phyloP scores from a whole-genome alignment of 345 rosid genomes.

The Bretschneidera sinensis region DNA sequence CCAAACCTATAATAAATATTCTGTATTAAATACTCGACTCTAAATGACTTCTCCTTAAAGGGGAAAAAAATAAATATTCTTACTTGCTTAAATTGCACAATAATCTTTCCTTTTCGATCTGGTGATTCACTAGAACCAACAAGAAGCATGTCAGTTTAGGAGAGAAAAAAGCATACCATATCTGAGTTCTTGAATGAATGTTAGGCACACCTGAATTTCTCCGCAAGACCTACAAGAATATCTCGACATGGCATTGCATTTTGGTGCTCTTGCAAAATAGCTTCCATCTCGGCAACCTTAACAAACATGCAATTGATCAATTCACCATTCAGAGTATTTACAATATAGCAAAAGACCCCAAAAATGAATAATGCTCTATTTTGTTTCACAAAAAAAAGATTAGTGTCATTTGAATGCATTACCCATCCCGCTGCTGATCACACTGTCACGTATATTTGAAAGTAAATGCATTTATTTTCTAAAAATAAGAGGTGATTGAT shows the following conservation, averaged over 20 bases:
- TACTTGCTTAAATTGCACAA: constrained; percentile 96
- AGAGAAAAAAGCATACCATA: constrained; percentile 4
- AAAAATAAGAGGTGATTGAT: neutral
- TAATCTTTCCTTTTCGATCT: constrained; percentile 75
- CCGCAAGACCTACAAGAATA: constrained; percentile 75
- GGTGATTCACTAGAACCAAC: constrained; percentile 57
- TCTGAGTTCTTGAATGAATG: constrained; percentile 6
- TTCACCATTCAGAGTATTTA: neutral
- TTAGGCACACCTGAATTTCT: constrained; percentile 70
- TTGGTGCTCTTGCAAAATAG: constrained; percentile 71
- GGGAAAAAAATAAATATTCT: constrained; percentile 16
- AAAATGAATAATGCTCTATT: neutral
- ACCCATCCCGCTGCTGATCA: neutral
- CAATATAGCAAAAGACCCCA: constrained; percentile 1
- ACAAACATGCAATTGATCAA: constrained; percentile 5
- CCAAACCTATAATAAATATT: constrained; percentile 59
- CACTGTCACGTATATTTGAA: too few relatives aligned
- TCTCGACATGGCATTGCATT: constrained; percentile 73
- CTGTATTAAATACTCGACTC: constrained; percentile 8
- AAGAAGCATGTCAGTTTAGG: constrained; percentile 13
- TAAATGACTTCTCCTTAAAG: constrained; percentile 2
- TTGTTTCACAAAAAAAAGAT: too few relatives aligned
- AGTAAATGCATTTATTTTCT: neutral
- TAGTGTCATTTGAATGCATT: neutral
- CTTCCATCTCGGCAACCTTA: constrained; percentile 96